Conservation (phyloP, 306 rosid species). For the Cucumis sativus region DNA sequence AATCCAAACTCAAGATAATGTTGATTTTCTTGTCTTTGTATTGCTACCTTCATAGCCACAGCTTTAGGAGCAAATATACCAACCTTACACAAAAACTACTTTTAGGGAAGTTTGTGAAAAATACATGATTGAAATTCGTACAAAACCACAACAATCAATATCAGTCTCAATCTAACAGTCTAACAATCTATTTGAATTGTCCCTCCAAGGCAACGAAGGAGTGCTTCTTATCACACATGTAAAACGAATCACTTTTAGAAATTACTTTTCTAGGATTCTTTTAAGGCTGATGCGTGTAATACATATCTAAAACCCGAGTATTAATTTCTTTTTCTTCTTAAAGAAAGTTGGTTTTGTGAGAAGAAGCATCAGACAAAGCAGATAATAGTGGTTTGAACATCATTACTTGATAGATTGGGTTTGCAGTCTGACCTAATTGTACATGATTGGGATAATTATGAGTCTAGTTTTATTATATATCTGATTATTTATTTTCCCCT, state of each 20-base stretch:
- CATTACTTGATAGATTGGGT: neutral
- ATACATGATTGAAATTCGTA: neutral
- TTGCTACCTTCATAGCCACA: neutral
- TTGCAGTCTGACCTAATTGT: neutral
- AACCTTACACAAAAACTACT: neutral
- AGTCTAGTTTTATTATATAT: neutral
- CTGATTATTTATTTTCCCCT: neutral
- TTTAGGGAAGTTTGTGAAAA: neutral
- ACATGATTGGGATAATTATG: constrained; percentile 1
- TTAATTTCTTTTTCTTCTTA: neutral
- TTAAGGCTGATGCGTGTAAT: neutral
- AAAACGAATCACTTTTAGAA: constrained; percentile 3
- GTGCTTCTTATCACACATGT: constrained; percentile 8
- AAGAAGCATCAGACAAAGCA: neutral
- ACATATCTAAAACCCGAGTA: neutral
- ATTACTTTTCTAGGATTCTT: constrained; percentile 10
- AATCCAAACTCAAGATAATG: neutral
- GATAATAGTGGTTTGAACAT: neutral
- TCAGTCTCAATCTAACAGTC: neutral
- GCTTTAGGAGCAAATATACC: neutral
- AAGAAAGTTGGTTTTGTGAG: neutral
- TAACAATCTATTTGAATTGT: neutral
- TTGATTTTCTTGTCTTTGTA: neutral
- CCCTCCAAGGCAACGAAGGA: neutral
- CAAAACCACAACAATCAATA: neutral